phyloP scores from a whole-genome alignment of 2,329 filamentous ascomycete genomes.

The Byssoonygena ceratinophila region DNA sequence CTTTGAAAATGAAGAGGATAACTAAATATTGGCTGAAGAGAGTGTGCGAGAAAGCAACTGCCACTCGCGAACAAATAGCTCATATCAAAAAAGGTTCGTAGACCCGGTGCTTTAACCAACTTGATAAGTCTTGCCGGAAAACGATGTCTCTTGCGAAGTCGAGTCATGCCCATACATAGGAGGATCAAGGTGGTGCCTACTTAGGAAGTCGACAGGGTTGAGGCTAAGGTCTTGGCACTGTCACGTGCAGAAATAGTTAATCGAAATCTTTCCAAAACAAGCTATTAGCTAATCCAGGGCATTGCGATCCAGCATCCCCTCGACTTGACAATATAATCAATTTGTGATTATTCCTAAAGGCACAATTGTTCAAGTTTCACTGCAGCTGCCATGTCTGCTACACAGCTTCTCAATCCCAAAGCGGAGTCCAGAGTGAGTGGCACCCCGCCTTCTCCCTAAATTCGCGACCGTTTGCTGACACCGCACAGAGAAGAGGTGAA shows the following conservation, averaged over 20 bases:
- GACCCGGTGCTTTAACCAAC: too few species aligned
- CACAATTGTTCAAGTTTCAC: slow-evolving; percentile 11
- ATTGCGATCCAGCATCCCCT: slow-evolving; percentile 13
- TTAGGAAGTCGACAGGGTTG: too few species aligned
- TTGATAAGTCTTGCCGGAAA: too few species aligned
- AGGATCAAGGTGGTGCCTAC: too few species aligned
- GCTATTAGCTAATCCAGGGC: slow-evolving; percentile 15
- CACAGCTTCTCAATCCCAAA: slow-evolving; percentile 96
- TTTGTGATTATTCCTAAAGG: neutral
- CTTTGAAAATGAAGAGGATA: too few species aligned
- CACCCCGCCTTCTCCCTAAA: slow-evolving; percentile 17
- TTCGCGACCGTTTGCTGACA: slow-evolving; percentile 32
- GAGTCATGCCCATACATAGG: too few species aligned
- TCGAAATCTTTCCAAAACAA: neutral
- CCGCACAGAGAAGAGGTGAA: slow-evolving; percentile 76
- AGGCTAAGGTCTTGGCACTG: neutral
- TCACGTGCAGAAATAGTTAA: neutral
- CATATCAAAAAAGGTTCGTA: too few species aligned
- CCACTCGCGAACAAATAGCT: too few species aligned
- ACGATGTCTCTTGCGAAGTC: too few species aligned
- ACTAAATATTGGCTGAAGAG: too few species aligned
- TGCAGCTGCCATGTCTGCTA: slow-evolving; percentile 67
- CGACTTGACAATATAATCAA: neutral
- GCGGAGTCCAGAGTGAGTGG: slow-evolving; percentile 80
- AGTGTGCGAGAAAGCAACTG: too few species aligned